A percentile compares a stretch with the other conserved stretches of the same genome.
Conservation (phyloP, 2,329 filamentous ascomycete species). For the Neopestalotiopsis sp. region DNA sequence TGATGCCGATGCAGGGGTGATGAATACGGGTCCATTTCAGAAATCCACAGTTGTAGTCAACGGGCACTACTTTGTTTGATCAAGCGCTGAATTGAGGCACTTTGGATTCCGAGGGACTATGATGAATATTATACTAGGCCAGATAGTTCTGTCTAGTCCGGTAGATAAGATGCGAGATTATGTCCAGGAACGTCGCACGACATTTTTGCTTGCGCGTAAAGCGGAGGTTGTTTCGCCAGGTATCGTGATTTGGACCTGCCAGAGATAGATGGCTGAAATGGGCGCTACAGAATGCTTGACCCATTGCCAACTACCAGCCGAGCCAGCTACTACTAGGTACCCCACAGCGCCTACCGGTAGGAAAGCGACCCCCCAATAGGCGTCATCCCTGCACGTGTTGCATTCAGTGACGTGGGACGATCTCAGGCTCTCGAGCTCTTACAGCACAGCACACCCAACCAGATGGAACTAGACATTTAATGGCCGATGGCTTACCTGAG, state of each 20-base stretch:
- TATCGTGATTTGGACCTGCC: neutral
- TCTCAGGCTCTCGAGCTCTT: neutral
- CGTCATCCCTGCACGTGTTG: neutral
- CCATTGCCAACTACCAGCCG: too few species aligned
- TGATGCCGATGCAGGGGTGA: neutral
- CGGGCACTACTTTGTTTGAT: too few species aligned
- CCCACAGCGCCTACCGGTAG: neutral
- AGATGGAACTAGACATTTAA: neutral
- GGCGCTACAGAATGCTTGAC: neutral
- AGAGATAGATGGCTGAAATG: neutral
- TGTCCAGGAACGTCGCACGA: neutral
- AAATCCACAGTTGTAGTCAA: too few species aligned
- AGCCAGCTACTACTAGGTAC: neutral
- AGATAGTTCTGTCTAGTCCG: too few species aligned
- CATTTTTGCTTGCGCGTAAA: neutral
- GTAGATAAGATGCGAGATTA: neutral
- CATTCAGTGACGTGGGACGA: conserved; percentile 1
- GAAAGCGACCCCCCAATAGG: neutral
- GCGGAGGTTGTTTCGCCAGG: neutral
- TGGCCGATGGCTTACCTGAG: neutral
- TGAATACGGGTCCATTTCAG: neutral
- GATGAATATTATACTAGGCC: too few species aligned
- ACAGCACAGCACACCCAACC: neutral
- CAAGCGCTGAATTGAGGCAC: too few species aligned
- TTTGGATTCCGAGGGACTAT: too few species aligned